phyloP scores from a whole-genome alignment of 768 basidiomycete genomes.

The Naganishia kalamii region DNA sequence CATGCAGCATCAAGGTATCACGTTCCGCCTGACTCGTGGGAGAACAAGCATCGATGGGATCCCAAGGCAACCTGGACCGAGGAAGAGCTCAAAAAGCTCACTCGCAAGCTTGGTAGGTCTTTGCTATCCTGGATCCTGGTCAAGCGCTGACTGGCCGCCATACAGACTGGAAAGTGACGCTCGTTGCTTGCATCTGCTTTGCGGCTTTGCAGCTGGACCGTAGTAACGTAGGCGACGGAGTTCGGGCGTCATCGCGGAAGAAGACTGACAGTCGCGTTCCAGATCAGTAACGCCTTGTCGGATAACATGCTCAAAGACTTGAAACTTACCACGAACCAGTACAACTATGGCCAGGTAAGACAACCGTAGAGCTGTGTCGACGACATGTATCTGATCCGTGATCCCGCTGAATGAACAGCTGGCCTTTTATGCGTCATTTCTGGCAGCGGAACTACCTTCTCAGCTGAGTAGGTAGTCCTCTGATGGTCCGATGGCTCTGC shows the following conservation, averaged over 20 bases:
- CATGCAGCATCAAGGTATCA: conserved; percentile 18
- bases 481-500: too few relatives aligned
- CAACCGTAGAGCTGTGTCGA: background rate
- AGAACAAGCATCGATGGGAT: conserved; percentile 34
- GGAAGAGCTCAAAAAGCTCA: conserved; percentile 27
- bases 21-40: conserved; percentile 30
- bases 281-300: conserved; percentile 32
- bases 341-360: conserved; percentile 25
- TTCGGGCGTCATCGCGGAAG: too few relatives aligned
- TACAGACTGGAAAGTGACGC: conserved; percentile 23
- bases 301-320: conserved; percentile 33
- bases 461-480: conserved; percentile 20
- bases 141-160: background rate
- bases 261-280: too few relatives aligned
- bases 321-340: conserved; percentile 31
- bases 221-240: conserved; percentile 27
- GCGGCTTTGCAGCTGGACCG: conserved; percentile 30
- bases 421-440: conserved; percentile 32
- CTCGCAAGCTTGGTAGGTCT: conserved; percentile 26
- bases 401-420: conserved; percentile 22
- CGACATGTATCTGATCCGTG: background rate
- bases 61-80: conserved; percentile 30
- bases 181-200: conserved; percentile 26
- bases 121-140: background rate
- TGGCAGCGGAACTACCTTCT: conserved; percentile 31